Evolutionary conservation across 2,329 filamentous ascomycete genomes (phyloP).

Genomic region (Xylariaceae sp.): DNA sequence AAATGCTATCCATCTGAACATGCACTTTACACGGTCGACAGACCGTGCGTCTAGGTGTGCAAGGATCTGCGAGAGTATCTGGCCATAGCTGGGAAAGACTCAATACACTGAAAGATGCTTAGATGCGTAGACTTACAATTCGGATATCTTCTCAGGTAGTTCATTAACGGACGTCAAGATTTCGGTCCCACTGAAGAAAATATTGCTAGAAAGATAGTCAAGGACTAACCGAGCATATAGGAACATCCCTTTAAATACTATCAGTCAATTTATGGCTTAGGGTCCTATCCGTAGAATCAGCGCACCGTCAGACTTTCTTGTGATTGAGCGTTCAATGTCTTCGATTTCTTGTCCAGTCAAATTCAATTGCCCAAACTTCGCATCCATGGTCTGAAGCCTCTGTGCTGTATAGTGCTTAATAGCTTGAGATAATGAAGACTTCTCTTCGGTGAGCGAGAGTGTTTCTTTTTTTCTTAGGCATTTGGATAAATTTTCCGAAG

Average conservation of each 20-base stretch:
- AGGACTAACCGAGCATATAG: slow-evolving; percentile 7
- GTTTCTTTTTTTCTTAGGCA: no score
- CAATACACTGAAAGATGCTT: no score
- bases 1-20: slow-evolving; percentile 4
- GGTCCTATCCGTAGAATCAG: no score
- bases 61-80: slow-evolving; percentile 8
- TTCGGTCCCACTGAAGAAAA: neutral
- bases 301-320: no score
- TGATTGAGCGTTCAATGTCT: no score
- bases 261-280: neutral
- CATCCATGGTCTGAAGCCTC: no score
- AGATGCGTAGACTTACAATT: neutral
- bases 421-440: no score
- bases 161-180: neutral
- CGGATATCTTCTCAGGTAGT: neutral
- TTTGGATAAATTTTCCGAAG: no score
- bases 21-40: neutral
- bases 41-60: neutral
- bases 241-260: slow-evolving; percentile 1
- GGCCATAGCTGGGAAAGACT: neutral
- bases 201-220: slow-evolving; percentile 3
- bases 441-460: no score
- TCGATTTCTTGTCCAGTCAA: no score
- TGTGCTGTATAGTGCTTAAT: no score
- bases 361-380: no score